A percentile compares a stretch with the other conserved stretches of the same genome.
Evolutionary conservation across 495 filamentous ascomycete species (phyloP).

Genomic region (Penicillium lividum): DNA sequence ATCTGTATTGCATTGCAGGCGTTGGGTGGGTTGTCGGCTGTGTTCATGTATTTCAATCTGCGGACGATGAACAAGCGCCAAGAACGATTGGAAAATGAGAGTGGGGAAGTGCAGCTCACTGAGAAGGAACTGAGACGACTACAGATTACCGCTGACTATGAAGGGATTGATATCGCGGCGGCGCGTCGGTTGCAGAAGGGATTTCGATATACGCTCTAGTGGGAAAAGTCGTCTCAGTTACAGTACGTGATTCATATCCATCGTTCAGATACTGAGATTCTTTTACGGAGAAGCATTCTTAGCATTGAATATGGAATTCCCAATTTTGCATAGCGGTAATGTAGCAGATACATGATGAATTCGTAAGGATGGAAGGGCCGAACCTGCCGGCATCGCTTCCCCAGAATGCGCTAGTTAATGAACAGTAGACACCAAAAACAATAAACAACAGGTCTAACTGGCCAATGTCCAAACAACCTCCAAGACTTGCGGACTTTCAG

Average conservation of each 20-base stretch:
- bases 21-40: not conserved
- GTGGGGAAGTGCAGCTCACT: conserved; percentile 24
- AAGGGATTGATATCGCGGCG: conserved; percentile 35
- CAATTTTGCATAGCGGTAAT: not conserved
- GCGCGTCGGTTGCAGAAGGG: conserved; percentile 37
- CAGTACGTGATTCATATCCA: too few relatives aligned
- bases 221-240: too few relatives aligned
- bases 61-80: conserved; percentile 34
- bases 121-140: conserved; percentile 32
- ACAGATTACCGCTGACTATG: conserved; percentile 37
- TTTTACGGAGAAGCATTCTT: too few relatives aligned
- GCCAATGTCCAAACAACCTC: conserved; percentile 2
- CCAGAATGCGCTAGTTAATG: not conserved
- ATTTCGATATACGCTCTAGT: conserved; percentile 34
- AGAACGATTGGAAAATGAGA: conserved; percentile 31
- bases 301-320: not conserved
- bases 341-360: not conserved
- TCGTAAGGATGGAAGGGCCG: not conserved
- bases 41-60: conserved; percentile 9
- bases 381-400: not conserved
- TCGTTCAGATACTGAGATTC: too few relatives aligned
- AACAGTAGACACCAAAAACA: not conserved
- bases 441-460: not conserved
- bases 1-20: conserved; percentile 46
- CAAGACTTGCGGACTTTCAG: not conserved